Evolutionary conservation across 306 rosid genomes (phyloP).

Genomic region (Fragaria nilgerrensis): DNA sequence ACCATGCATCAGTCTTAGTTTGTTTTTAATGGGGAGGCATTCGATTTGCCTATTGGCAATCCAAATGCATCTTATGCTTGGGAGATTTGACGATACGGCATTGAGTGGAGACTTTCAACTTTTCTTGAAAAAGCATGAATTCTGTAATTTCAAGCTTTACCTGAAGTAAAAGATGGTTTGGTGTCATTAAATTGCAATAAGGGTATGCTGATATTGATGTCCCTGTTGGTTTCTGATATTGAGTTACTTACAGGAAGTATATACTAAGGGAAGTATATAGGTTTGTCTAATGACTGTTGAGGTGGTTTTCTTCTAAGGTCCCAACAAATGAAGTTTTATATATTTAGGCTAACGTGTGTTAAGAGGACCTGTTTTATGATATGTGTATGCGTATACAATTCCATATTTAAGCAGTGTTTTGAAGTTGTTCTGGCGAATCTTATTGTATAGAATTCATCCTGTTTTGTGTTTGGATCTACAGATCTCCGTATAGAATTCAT

Average conservation of each 20-base stretch:
- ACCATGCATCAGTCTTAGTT: background rate
- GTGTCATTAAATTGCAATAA: background rate
- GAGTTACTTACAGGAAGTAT: background rate
- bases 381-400: background rate
- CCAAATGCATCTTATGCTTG: background rate
- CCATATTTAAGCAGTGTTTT: background rate
- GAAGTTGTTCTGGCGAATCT: background rate
- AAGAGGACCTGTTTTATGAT: background rate
- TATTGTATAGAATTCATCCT: conserved; percentile 13
- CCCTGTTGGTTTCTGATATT: background rate
- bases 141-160: background rate
- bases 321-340: background rate
- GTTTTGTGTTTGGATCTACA: background rate
- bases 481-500: conserved; percentile 5
- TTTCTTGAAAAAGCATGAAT: background rate
- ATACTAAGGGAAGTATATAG: background rate
- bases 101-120: background rate
- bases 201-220: background rate
- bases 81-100: background rate
- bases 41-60: background rate
- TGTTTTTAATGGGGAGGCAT: background rate
- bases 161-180: background rate
- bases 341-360: background rate
- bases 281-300: background rate
- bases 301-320: background rate